Base-by-base conservation (phyloP, 305 asterid genomes). In the Fraxinus paxiana region DNA sequence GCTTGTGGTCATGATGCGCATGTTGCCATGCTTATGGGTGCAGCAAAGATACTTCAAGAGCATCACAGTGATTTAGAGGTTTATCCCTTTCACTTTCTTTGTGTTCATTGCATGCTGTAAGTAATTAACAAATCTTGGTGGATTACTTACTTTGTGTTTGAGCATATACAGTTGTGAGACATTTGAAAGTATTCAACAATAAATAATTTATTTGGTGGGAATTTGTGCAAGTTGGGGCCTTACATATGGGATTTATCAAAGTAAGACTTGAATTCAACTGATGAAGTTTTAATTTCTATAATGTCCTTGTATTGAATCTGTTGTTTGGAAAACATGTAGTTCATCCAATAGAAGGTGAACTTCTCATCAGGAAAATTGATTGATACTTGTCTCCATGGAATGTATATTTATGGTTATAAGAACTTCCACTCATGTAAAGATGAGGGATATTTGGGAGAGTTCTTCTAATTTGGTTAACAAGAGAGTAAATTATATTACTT, bases 1-100 rank as follows among this genome's bases (percentile, higher is more conserved):
- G 91, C 91, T 73, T 92, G 93, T 86, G 97, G 97, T 69, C 94
- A 92, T 71, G 97, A 92, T 30, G 96, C 93, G 0, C 94, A 92
- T 82, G 96, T 92, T 26, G 87, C 96, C 22, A 90, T 89, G 94
- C 94, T 91, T 83, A 93, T 92, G 56, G 95, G 93, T 75, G 95
- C 94, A 77, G 90, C 95, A 2, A 90, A 84, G 88, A 83, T 92
- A 69, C 97, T 92, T 84, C 89, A 89, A 77, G 86, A 89, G 48
- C 86, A 78, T 35, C 72, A 67, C 5, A 15, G 28, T 77, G 82
- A 81, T 41, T 83, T 92, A 54, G 84, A 86, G 95, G 97, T 92
- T 78, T 61, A 17, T 79, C 73, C 80, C 77, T 46, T 43, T n/a
- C 13, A 13, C 54, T 33, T 73, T 69, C 13, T 77, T 75, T 78